Evolutionary conservation across 257 asterid genomes (phyloP), one percentile per base, ranked within the genome.

Genomic region (Jacaranda mimosifolia): DNA sequence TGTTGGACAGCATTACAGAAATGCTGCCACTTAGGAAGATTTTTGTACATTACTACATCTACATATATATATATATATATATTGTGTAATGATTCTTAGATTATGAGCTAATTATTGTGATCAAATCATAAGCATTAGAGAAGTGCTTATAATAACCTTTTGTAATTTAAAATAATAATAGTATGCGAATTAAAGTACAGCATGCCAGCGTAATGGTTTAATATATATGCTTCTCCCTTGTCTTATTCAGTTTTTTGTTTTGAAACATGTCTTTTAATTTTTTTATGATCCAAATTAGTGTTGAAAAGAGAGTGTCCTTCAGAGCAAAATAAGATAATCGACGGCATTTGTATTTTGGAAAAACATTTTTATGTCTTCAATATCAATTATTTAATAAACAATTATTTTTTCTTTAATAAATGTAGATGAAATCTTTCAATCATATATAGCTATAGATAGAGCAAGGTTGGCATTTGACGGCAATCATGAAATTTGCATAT

Each of bases 21-120:
- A 83, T 83, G 89, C 88, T 78, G 89, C 89, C 79, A 80, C 80
- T 52, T 84, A 76, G 73, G 78, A 68, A 82, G 73, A 72, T 87
- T 77, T 66, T 83, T 71, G 90, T 86, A 80, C 82, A 81, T n/a
- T 1, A 83, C 2, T n/a, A n/a, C n/a, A n/a, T n/a, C n/a, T n/a
- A n/a, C n/a, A n/a, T 76, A 82, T 67, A 68, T 26, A 67, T 73
- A 70, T 40, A 72, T 67, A 48, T 51, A 8, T 73, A 59, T 17
- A 8, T 3, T 58, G 45, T 65, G 35, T 68, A n/a, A 68, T 77
- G 57, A 45, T 59, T 68, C 19, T 55, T 83, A 68, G 57, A 74
- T 82, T 69, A 32, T 79, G 64, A 66, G 56, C 68, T 75, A 9
- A 48, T 73, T 17, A 67, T 72, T 18, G 51, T 74, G 76, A 75